phyloP scores from a whole-genome alignment of 495 filamentous ascomycete genomes.

The Extremus antarcticus region DNA sequence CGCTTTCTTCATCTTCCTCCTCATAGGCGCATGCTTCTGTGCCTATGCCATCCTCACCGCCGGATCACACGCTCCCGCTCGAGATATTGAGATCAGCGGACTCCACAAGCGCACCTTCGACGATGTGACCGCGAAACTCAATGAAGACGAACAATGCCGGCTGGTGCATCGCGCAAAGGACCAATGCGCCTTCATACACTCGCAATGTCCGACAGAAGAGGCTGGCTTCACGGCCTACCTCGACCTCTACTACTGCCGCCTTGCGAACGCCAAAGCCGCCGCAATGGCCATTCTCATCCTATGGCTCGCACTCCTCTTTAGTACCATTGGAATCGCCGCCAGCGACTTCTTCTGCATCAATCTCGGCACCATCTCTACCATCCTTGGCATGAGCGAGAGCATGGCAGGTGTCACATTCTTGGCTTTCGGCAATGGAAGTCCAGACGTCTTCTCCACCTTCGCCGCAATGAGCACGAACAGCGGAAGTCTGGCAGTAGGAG shows the following conservation, averaged over 20 bases:
- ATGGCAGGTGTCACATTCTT: conserved; percentile 94
- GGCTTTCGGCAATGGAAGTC: conserved; percentile 97
- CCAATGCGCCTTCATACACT: conserved; percentile 75
- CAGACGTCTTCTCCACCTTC: conserved; percentile 97
- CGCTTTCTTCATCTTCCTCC: conserved; percentile 29
- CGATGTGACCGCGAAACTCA: not conserved
- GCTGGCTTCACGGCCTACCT: conserved; percentile 85
- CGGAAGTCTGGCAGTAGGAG: conserved; percentile 88
- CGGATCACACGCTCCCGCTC: not conserved
- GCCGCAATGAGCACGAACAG: conserved; percentile 95
- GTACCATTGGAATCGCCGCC: conserved; percentile 95
- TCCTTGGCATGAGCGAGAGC: conserved; percentile 89
- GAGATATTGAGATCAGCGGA: not conserved
- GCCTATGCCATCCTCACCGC: conserved; percentile 11
- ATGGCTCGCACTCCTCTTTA: conserved; percentile 89
- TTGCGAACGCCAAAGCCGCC: conserved; percentile 57
- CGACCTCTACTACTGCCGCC: conserved; percentile 77
- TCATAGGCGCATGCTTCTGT: conserved; percentile 18
- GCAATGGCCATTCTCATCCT: conserved; percentile 65
- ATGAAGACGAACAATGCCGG: conserved; percentile 50
- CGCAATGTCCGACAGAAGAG: conserved; percentile 79
- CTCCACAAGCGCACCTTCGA: conserved; percentile 2
- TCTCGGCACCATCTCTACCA: conserved; percentile 76
- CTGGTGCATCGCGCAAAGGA: conserved; percentile 63
- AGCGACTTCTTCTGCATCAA: conserved; percentile 98